These are phyloP conservation scores for Fusarium sp. DNA, from an alignment of 2,329 filamentous ascomycete species.

Conservation along the genomic window DNA sequence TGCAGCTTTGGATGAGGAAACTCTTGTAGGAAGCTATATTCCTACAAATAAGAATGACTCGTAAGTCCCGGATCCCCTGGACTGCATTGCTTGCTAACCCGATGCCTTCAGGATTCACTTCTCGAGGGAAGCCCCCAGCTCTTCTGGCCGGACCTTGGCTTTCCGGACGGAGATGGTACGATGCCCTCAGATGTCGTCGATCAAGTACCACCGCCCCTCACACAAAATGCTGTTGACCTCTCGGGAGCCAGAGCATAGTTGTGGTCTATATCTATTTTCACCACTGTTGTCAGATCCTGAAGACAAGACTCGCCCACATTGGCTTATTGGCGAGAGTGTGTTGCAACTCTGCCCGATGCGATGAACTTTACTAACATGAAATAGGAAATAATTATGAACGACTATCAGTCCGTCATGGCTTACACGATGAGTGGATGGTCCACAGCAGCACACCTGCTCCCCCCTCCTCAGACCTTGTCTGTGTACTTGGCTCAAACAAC, in stretches of 20 bases:
- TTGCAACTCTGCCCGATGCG: not conserved
- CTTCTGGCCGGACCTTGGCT: conserved; percentile 31
- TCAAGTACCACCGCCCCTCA: conserved; percentile 59
- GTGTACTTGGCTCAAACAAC: conserved; percentile 60
- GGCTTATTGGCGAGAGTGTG: conserved; percentile 54
- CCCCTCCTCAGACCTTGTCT: conserved; percentile 53
- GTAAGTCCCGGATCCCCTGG: conserved; percentile 45
- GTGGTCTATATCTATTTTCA: conserved; percentile 54
- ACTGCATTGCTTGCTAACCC: not conserved
- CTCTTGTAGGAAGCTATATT: conserved; percentile 56
- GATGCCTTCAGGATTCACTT: conserved; percentile 29
- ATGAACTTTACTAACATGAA: not conserved
- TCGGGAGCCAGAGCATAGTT: conserved; percentile 47
- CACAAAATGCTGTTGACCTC: conserved; percentile 58
- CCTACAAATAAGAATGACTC: conserved; percentile 56
- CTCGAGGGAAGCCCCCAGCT: conserved; percentile 32
- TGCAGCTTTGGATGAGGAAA: conserved; percentile 51
- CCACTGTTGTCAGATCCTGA: conserved; percentile 47
- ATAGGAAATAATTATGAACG: conserved; percentile 50
- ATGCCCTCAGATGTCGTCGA: conserved; percentile 57
- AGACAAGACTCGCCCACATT: conserved; percentile 48
- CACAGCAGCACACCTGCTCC: conserved; percentile 58
- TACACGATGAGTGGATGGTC: conserved; percentile 49
- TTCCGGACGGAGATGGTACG: conserved; percentile 52
- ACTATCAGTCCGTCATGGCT: conserved; percentile 46